A percentile compares a stretch with the other conserved stretches of the same genome.
Evolutionary conservation across 2,329 filamentous ascomycete genomes (phyloP).

Genomic region (Triangularia verruculosa): DNA sequence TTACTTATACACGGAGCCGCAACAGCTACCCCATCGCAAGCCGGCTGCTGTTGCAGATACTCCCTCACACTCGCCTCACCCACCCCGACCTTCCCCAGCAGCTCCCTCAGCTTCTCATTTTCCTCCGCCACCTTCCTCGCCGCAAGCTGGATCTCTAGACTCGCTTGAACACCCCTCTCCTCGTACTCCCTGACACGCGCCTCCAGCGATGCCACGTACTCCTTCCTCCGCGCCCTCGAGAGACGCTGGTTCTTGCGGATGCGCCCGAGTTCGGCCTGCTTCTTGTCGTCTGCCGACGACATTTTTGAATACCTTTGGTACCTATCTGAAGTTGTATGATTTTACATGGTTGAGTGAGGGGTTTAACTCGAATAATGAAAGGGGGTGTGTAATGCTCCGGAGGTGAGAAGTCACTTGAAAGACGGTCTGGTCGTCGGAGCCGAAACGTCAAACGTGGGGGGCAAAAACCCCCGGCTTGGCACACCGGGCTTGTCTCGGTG

Average conservation of each 20-base stretch:
- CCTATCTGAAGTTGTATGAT: too few species aligned
- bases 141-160: conserved; percentile 68
- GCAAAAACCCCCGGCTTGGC: too few species aligned
- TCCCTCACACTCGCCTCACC: conserved; percentile 16
- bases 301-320: too few species aligned
- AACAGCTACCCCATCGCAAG: not conserved
- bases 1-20: not conserved
- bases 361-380: too few species aligned
- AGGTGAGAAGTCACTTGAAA: too few species aligned
- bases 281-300: conserved; percentile 23
- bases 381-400: too few species aligned
- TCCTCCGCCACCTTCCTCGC: conserved; percentile 67
- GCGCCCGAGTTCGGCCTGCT: conserved; percentile 41
- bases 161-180: conserved; percentile 63
- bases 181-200: conserved; percentile 61
- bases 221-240: conserved; percentile 70
- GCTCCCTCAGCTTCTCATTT: conserved; percentile 58
- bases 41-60: conserved; percentile 3
- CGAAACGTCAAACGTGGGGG: too few species aligned
- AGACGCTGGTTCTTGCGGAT: conserved; percentile 75
- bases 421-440: too few species aligned
- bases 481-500: too few species aligned
- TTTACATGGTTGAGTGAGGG: too few species aligned
- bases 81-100: conserved; percentile 14
- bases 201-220: conserved; percentile 70